These are phyloP conservation scores for Debaryomyces sp. DNA, from an alignment of 1,139 yeast genomes.

Conservation along the genomic window DNA sequence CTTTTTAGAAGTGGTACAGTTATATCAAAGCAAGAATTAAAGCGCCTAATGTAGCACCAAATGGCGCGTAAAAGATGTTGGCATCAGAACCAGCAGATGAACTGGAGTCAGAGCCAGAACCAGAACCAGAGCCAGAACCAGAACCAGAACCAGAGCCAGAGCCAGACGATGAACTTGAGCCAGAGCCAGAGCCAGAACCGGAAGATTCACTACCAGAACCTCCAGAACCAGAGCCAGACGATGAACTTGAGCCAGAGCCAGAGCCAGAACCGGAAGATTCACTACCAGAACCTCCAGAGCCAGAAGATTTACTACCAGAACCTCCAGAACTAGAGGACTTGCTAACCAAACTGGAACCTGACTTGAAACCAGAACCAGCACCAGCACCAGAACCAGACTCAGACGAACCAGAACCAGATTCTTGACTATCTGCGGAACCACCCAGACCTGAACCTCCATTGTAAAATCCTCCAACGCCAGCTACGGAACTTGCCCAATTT, in stretches of 20 bases:
- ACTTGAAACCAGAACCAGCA: neutral
- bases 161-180: neutral
- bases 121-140: neutral
- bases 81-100: constrained; percentile 1
- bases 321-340: neutral
- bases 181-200: neutral
- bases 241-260: neutral
- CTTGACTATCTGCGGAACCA: neutral
- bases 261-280: neutral
- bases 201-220: neutral
- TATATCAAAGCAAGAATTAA: neutral
- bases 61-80: neutral
- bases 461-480: neutral
- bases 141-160: neutral
- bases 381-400: constrained; percentile 7
- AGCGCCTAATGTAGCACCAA: neutral
- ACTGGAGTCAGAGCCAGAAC: no score
- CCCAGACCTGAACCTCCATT: neutral
- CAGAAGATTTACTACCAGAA: neutral
- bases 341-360: neutral
- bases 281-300: neutral
- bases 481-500: constrained; percentile 1
- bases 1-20: neutral
- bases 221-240: neutral
- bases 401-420: neutral